Conservation (phyloP, 164 flowering plant species). For the Vitis labrusca region DNA sequence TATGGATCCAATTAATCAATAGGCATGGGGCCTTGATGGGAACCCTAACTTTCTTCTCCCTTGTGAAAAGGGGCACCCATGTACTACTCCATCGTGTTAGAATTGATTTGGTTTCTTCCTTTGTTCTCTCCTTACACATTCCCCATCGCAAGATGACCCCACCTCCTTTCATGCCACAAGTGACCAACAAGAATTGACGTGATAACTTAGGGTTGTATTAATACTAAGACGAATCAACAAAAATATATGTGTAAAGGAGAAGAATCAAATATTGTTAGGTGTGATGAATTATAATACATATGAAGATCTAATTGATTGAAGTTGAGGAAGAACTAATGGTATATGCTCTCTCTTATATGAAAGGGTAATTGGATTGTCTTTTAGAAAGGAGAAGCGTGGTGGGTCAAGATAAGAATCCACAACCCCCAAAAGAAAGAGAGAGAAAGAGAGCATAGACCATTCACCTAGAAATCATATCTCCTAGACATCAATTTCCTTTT, state of each 20-base stretch:
- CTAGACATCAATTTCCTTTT: slow-evolving; percentile 8
- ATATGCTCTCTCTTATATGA: background rate
- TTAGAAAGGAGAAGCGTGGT: slow-evolving; percentile 20
- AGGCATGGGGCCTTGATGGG: slow-evolving; percentile 29
- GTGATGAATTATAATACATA: too few relatives aligned
- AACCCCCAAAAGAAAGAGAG: slow-evolving; percentile 12
- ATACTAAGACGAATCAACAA: too few relatives aligned
- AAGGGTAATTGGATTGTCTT: slow-evolving; percentile 11
- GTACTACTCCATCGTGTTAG: slow-evolving; percentile 18
- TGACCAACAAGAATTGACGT: slow-evolving; percentile 11
- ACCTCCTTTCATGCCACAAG: slow-evolving; percentile 14
- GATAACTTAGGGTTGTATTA: background rate
- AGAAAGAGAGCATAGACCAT: slow-evolving; percentile 20
- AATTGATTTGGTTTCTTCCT: slow-evolving; percentile 32
- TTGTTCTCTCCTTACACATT: slow-evolving; percentile 19
- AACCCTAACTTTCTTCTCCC: slow-evolving; percentile 30
- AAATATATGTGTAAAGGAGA: too few relatives aligned
- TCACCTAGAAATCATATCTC: slow-evolving; percentile 34
- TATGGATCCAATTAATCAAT: slow-evolving; percentile 23
- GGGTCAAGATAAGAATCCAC: slow-evolving; percentile 27
- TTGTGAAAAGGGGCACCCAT: slow-evolving; percentile 34
- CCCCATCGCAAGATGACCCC: slow-evolving; percentile 23
- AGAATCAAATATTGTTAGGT: too few relatives aligned
- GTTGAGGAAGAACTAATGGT: background rate
- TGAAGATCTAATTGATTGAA: too few relatives aligned